Evolutionary conservation across 1,284 basidiomycete genomes (phyloP).

Genomic region (Cryptococcus amylolentus): DNA sequence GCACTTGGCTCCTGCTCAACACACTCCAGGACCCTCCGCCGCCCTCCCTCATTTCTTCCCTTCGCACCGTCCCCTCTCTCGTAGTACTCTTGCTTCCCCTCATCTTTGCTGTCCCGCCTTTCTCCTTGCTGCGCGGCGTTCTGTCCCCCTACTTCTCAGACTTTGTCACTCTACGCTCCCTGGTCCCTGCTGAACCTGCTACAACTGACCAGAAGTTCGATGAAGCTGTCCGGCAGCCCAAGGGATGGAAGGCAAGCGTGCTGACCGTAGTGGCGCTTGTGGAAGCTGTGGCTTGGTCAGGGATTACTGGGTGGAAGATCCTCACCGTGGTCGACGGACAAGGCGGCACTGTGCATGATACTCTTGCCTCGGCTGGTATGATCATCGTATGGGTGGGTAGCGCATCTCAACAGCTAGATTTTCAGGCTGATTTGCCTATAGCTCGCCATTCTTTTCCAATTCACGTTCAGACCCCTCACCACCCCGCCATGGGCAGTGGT

Average conservation of each 20-base stretch:
- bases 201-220: conserved; percentile 12
- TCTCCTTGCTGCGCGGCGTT: conserved; percentile 17
- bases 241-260: conserved; percentile 27
- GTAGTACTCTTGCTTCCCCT: conserved; percentile 25
- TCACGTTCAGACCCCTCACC: conserved; percentile 30
- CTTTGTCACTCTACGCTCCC: conserved; percentile 26
- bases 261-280: conserved; percentile 25
- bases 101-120: conserved; percentile 23
- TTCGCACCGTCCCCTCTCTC: conserved; percentile 31
- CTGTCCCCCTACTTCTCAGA: conserved; percentile 25
- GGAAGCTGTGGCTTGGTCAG: conserved; percentile 35
- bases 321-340: conserved; percentile 11
- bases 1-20: background rate
- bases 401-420: background rate
- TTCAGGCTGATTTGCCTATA: conserved; percentile 9
- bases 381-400: conserved; percentile 42
- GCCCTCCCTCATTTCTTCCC: conserved; percentile 21
- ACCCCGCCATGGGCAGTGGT: conserved; percentile 40
- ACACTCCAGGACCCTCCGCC: conserved; percentile 6
- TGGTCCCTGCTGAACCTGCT: conserved; percentile 23
- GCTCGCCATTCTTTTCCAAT: conserved; percentile 30
- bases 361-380: conserved; percentile 31
- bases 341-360: conserved; percentile 10
- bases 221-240: conserved; percentile 9
- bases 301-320: conserved; percentile 26